These are phyloP conservation scores for Furcasterigmium sp. DNA, from an alignment of 2,329 filamentous ascomycete species.

Conservation along the genomic window DNA sequence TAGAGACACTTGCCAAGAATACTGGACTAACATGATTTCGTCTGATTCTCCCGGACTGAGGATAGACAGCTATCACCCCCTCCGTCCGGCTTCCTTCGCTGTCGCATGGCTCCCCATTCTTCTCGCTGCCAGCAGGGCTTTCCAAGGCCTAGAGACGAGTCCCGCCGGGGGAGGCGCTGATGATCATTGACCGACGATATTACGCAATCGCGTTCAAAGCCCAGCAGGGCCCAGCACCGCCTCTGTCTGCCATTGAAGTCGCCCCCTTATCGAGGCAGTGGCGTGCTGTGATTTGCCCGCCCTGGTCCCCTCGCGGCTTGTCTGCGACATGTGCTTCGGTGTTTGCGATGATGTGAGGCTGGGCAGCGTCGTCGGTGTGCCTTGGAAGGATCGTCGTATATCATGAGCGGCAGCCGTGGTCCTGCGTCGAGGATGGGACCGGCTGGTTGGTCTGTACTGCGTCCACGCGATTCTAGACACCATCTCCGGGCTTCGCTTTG, in stretches of 20 bases:
- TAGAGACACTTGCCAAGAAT: too few relatives aligned
- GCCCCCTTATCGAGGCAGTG: neutral
- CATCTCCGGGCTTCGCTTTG: neutral
- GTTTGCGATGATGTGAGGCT: neutral
- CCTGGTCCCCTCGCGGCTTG: neutral
- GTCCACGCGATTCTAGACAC: neutral
- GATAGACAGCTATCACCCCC: too few relatives aligned
- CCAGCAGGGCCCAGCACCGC: neutral
- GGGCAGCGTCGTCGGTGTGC: neutral
- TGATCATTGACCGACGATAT: conserved; percentile 1
- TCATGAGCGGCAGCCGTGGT: neutral
- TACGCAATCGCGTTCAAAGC: conserved; percentile 3
- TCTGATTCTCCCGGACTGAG: too few relatives aligned
- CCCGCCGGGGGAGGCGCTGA: neutral
- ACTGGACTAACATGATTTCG: too few relatives aligned
- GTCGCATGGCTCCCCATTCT: too few relatives aligned
- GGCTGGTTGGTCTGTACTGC: neutral
- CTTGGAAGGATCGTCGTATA: neutral
- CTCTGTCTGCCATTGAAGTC: neutral
- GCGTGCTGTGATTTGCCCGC: neutral
- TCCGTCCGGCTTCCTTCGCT: too few relatives aligned
- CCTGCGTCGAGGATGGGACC: neutral
- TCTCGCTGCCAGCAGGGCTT: too few relatives aligned
- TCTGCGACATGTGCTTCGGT: neutral
- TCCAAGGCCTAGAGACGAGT: too few relatives aligned